A percentile compares a stretch with the other conserved stretches of the same genome.
Evolutionary conservation across 768 basidiomycete genomes (phyloP).

Genomic region (Phlebiopsis gigantea): DNA sequence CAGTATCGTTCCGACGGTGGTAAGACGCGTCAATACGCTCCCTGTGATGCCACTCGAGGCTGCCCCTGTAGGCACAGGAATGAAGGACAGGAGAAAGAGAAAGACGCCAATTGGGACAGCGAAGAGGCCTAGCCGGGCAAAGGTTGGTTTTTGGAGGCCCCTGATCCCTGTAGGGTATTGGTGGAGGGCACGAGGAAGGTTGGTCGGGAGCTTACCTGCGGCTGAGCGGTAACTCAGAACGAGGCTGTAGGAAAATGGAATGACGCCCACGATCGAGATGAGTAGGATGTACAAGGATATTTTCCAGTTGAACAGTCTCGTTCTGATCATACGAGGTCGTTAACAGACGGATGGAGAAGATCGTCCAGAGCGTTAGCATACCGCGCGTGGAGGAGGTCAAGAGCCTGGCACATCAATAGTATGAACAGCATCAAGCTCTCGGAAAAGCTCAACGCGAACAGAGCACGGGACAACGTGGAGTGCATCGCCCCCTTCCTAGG

Average conservation of each 20-base stretch:
- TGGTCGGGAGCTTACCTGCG: slow-evolving; percentile 11
- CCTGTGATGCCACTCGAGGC: slow-evolving; percentile 32
- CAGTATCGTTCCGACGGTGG: slow-evolving; percentile 71
- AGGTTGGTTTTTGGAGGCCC: slow-evolving; percentile 27
- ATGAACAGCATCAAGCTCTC: slow-evolving; percentile 72
- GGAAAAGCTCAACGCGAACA: slow-evolving; percentile 69
- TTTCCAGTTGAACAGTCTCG: slow-evolving; percentile 63
- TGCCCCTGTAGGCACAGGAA: slow-evolving; percentile 60
- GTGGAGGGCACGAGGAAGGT: background rate
- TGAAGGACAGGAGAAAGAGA: slow-evolving; percentile 54
- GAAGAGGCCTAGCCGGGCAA: slow-evolving; percentile 33
- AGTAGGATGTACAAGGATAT: slow-evolving; percentile 61
- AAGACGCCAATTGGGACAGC: slow-evolving; percentile 39
- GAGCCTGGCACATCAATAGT: slow-evolving; percentile 67
- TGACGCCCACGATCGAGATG: slow-evolving; percentile 53
- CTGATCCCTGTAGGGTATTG: slow-evolving; percentile 11
- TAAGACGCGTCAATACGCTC: slow-evolving; percentile 53
- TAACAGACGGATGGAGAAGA: background rate
- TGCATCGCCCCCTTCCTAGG: slow-evolving; percentile 35
- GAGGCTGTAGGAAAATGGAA: slow-evolving; percentile 61
- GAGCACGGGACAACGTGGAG: slow-evolving; percentile 46
- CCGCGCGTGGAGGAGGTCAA: slow-evolving; percentile 48
- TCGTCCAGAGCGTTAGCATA: slow-evolving; percentile 29
- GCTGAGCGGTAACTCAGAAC: slow-evolving; percentile 36
- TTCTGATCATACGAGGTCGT: slow-evolving; percentile 30